Percentiles rank a stretch among this genome's conserved stretches.
Evolutionary conservation across 768 basidiomycete species (phyloP).

Genomic region (Macrolepiota albuminosa): DNA sequence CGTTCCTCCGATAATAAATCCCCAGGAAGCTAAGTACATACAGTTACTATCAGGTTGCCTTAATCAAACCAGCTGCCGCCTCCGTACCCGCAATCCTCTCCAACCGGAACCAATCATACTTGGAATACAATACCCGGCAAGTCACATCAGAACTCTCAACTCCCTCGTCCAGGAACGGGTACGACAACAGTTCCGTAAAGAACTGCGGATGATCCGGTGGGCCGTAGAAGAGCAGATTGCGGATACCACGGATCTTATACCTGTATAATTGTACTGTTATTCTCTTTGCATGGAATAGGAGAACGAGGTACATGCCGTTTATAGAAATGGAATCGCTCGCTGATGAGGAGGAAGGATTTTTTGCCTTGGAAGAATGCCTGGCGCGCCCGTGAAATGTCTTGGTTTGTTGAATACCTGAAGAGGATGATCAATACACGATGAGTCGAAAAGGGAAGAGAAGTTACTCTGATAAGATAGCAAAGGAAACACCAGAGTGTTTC

Average conservation of each 20-base stretch:
- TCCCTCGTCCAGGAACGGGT: slow-evolving; percentile 86
- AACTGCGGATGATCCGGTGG: slow-evolving; percentile 89
- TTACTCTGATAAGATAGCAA: slow-evolving; percentile 87
- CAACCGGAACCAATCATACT: slow-evolving; percentile 83
- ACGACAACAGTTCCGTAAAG: slow-evolving; percentile 85
- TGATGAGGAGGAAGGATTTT: slow-evolving; percentile 83
- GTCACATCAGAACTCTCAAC: slow-evolving; percentile 88
- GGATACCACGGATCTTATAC: slow-evolving; percentile 90
- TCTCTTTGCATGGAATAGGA: neutral
- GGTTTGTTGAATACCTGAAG: slow-evolving; percentile 82
- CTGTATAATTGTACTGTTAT: slow-evolving; percentile 33
- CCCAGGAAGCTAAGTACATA: no score
- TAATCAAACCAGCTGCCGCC: slow-evolving; percentile 37
- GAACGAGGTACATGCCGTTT: slow-evolving; percentile 47
- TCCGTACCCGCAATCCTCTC: slow-evolving; percentile 77
- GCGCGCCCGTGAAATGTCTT: slow-evolving; percentile 91
- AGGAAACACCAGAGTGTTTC: slow-evolving; percentile 64
- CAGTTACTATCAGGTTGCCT: slow-evolving; percentile 14
- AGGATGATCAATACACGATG: neutral
- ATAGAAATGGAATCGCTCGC: slow-evolving; percentile 99
- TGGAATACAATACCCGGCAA: slow-evolving; percentile 75
- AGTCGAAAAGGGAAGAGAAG: slow-evolving; percentile 13
- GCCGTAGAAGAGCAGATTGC: slow-evolving; percentile 90
- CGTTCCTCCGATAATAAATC: no score
- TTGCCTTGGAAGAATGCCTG: slow-evolving; percentile 89